A percentile compares a stretch with the other conserved stretches of the same genome.
phyloP scores from a whole-genome alignment of 805 yeast species.

The Zygotorulaspora sp. region DNA sequence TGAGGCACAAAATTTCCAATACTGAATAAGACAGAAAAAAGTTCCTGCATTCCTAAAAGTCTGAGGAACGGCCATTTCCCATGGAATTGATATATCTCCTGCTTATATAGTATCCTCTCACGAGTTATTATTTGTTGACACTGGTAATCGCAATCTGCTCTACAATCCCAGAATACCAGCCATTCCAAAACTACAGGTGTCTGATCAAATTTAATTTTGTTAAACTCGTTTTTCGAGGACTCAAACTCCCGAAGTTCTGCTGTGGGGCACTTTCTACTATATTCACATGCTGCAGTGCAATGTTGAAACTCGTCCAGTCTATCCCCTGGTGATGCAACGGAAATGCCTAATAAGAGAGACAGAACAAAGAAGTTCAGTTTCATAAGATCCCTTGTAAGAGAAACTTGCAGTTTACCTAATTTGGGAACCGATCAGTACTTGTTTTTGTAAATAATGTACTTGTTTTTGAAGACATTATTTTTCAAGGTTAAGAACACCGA shows the following conservation, averaged over 20 bases:
- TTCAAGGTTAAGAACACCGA: too few relatives aligned
- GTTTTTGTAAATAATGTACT: too few relatives aligned
- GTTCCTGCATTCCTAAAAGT: conserved; percentile 76
- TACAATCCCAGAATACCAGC: conserved; percentile 68
- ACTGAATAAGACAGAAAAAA: conserved; percentile 77
- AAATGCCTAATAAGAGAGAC: conserved; percentile 1
- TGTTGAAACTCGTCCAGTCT: conserved; percentile 51
- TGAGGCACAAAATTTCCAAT: conserved; percentile 65
- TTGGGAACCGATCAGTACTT: too few relatives aligned
- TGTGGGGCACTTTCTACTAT: conserved; percentile 21
- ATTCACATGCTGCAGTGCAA: conserved; percentile 51
- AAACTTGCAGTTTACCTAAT: background rate
- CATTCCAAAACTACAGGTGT: conserved; percentile 36
- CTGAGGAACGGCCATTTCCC: conserved; percentile 97
- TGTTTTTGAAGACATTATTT: too few relatives aligned
- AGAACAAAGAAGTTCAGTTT: conserved; percentile 1
- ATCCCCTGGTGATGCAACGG: conserved; percentile 55
- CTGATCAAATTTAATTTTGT: conserved; percentile 20
- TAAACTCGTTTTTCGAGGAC: conserved; percentile 26
- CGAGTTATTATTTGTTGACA: conserved; percentile 77
- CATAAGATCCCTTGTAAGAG: conserved; percentile 2
- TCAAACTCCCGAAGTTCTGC: conserved; percentile 20
- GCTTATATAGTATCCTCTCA: conserved; percentile 43
- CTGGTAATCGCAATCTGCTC: conserved; percentile 82
- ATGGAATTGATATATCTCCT: conserved; percentile 76